Evolutionary conservation across 352 stramenopile genomes (phyloP), one percentile per base, ranked within the genome.

Genomic region (Thraustochytrium striatum): DNA sequence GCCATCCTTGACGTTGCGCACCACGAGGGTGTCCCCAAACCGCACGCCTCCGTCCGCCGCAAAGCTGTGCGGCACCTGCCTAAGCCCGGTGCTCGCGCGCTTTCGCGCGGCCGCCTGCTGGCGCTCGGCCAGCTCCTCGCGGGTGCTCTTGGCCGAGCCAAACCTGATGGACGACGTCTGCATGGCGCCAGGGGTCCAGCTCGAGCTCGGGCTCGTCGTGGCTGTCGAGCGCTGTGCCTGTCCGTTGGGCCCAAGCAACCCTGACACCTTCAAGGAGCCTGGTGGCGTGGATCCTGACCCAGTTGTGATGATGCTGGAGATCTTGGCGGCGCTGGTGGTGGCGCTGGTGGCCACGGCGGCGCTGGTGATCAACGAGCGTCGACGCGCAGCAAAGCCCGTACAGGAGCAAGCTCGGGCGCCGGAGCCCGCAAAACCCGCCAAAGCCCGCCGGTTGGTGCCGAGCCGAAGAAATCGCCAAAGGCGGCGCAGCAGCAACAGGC

Each of bases 31-130:
- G 47, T 43, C 61, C 16, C 52, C 44, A 28, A 75, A 75, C 25
- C 61, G 30, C n/a, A 75, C 52, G 7, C 33, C 44, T 1, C 65
- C 65, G 30, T 58, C 44, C 39, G 41, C 32, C 47, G 52, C 43
- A 30, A 35, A 75, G 19, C 32, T 25, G 8, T 75, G 65, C 43
- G 65, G 30, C 50, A 75, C 65, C 19, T 38, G 44, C 52, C 61
- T 39, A 19, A 3, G n/a, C 0, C 65, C 65, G 16, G 43, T 75
- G 11, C 8, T 0, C 21, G 68, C 19, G 8, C 65, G 44, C 50
- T 72, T 16, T 21, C 11, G 2, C 11, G 65, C 32, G 1, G 11
- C 32, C 9, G 9, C 47, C 16, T 61, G 44, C 25, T 62, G 30
- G 8, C 65, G 32, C 35, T 68, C 32, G 7, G 16, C 19, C 43